These are phyloP conservation scores for Vanrija pseudolonga DNA, from an alignment of 1,284 basidiomycete genomes.

Conservation along the genomic window DNA sequence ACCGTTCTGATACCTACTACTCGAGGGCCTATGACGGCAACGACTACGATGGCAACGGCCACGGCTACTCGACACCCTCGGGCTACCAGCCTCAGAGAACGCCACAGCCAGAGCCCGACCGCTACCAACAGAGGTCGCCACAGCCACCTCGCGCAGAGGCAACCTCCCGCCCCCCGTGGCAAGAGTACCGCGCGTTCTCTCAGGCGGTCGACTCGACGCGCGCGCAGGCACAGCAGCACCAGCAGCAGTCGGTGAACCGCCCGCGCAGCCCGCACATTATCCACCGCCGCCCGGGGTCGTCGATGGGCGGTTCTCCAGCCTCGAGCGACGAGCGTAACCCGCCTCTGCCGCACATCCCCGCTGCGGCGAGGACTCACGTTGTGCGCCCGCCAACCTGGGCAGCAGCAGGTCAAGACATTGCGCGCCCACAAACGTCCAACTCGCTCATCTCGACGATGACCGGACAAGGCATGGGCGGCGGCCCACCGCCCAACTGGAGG, in stretches of 20 bases:
- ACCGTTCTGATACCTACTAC: background rate
- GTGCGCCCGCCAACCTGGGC: constrained; percentile 4
- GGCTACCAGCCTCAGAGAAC: background rate
- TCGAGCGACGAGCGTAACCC: constrained; percentile 35
- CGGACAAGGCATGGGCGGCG: no score
- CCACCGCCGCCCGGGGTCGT: background rate
- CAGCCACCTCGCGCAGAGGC: background rate
- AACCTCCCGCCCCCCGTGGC: no score
- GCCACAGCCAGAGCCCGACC: no score
- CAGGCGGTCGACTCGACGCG: no score
- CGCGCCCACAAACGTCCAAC: background rate
- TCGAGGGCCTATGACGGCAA: background rate
- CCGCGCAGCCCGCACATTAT: no score
- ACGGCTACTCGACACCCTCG: background rate
- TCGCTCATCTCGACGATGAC: constrained; percentile 3
- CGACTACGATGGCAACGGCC: background rate
- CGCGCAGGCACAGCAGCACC: no score
- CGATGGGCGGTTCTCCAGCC: constrained; percentile 29
- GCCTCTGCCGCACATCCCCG: constrained; percentile 4
- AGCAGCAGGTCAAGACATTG: background rate
- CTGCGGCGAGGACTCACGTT: constrained; percentile 6
- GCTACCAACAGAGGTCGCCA: no score
- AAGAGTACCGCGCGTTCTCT: no score
- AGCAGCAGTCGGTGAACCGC: no score
- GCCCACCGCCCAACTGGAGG: no score